phyloP scores from a whole-genome alignment of 2,329 filamentous ascomycete genomes.

The Periconia macrospinosa region DNA sequence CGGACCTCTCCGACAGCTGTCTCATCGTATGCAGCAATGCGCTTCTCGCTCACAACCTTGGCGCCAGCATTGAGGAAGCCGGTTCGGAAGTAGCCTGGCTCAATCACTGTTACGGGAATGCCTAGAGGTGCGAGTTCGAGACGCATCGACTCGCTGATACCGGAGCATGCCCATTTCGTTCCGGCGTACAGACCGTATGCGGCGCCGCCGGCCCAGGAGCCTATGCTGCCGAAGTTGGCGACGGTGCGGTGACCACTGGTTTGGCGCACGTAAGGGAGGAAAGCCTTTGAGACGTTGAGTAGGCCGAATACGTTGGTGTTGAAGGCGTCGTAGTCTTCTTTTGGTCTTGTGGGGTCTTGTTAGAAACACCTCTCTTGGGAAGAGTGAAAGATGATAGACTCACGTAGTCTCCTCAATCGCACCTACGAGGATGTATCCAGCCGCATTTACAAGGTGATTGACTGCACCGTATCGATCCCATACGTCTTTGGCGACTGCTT shows the following conservation, averaged over 20 bases:
- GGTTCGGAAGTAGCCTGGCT: conserved; percentile 56
- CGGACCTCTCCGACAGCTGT: conserved; percentile 39
- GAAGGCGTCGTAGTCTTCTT: conserved; percentile 48
- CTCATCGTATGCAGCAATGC: conserved; percentile 35
- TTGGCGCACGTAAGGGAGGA: conserved; percentile 52
- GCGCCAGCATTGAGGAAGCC: conserved; percentile 44
- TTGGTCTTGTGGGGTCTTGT: conserved; percentile 22
- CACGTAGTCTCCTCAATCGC: conserved; percentile 50
- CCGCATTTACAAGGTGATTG: conserved; percentile 53
- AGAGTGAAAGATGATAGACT: conserved; percentile 10
- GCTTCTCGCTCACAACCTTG: conserved; percentile 16
- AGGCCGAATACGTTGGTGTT: conserved; percentile 59
- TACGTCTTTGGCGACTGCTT: conserved; percentile 41
- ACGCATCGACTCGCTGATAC: conserved; percentile 47
- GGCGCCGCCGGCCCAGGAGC: conserved; percentile 43
- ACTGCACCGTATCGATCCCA: conserved; percentile 46
- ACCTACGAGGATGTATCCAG: conserved; percentile 49
- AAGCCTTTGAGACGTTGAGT: conserved; percentile 53
- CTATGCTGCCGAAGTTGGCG: conserved; percentile 53
- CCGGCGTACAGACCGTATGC: conserved; percentile 50
- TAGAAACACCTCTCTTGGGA: background rate
- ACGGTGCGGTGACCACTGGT: conserved; percentile 46
- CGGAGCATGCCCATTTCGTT: conserved; percentile 51
- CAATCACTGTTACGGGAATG: conserved; percentile 50
- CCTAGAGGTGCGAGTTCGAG: conserved; percentile 49